A percentile compares a stretch with the other conserved stretches of the same genome.
phyloP scores from a whole-genome alignment of 495 filamentous ascomycete species.

The Podospora pseudopauciseta region DNA sequence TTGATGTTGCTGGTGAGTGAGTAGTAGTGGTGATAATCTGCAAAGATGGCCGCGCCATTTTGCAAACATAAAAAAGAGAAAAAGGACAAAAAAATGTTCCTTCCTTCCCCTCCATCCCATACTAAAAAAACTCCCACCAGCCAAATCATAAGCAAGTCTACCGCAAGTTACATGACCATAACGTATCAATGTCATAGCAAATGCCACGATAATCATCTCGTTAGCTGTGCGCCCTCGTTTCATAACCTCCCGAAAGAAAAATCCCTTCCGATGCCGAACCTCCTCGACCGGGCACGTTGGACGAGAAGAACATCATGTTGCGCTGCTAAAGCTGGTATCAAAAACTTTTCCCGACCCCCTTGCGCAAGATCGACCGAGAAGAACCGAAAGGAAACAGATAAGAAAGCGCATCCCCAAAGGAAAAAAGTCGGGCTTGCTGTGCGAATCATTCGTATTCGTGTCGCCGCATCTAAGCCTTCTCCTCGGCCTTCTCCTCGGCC shows the following conservation, averaged over 20 bases:
- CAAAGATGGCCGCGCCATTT: constrained; percentile 10
- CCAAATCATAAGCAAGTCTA: constrained; percentile 26
- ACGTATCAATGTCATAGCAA: constrained; percentile 32
- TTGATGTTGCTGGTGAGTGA: not conserved
- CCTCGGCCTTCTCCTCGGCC: constrained; percentile 55
- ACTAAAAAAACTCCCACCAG: not conserved
- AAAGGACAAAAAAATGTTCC: not conserved
- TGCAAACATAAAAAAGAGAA: not conserved
- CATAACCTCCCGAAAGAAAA: constrained; percentile 24
- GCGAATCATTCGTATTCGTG: constrained; percentile 10
- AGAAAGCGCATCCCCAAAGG: constrained; percentile 15
- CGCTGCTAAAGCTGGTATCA: constrained; percentile 41
- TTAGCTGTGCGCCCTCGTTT: constrained; percentile 22
- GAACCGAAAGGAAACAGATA: constrained; percentile 31
- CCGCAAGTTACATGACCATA: constrained; percentile 31
- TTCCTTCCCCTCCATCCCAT: not conserved
- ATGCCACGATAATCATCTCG: constrained; percentile 27
- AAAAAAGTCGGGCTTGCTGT: constrained; percentile 12
- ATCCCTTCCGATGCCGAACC: constrained; percentile 23
- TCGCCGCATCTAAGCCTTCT: constrained; percentile 45
- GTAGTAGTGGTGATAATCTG: not conserved
- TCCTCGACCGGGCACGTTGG: constrained; percentile 17
- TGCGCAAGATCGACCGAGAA: constrained; percentile 34
- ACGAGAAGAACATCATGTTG: constrained; percentile 37
- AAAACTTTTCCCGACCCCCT: constrained; percentile 49